A percentile compares a stretch with the other conserved stretches of the same genome.
These are phyloP conservation scores for Grigorovia transvaalensis DNA, from an alignment of 805 yeast species.

Conservation along the genomic window DNA sequence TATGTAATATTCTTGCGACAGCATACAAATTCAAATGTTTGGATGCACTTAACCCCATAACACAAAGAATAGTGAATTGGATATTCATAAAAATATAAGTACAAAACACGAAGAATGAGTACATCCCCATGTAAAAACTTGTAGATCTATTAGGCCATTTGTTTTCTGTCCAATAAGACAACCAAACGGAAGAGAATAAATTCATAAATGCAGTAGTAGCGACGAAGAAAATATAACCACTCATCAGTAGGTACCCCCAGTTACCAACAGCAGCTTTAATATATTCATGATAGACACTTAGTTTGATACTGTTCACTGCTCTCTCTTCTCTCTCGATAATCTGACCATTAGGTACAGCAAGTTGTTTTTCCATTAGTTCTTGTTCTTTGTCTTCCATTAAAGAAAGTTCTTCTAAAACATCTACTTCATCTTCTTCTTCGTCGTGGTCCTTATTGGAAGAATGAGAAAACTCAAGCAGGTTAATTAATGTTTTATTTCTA, in stretches of 20 bases:
- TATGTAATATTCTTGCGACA: conserved; percentile 48
- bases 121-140: conserved; percentile 67
- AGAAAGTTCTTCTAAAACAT: conserved; percentile 3
- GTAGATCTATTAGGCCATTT: conserved; percentile 38
- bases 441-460: conserved; percentile 25
- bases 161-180: conserved; percentile 68
- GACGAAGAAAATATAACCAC: conserved; percentile 17
- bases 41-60: conserved; percentile 42
- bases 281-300: conserved; percentile 41
- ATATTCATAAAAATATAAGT: conserved; percentile 34
- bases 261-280: conserved; percentile 46
- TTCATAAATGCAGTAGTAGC: conserved; percentile 22
- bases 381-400: conserved; percentile 9
- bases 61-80: conserved; percentile 24
- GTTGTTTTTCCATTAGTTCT: conserved; percentile 12
- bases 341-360: conserved; percentile 25
- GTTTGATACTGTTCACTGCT: conserved; percentile 45
- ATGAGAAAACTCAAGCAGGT: conserved; percentile 40
- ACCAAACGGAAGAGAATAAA: conserved; percentile 42
- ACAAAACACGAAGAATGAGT: conserved; percentile 49
- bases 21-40: conserved; percentile 51
- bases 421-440: conserved; percentile 7
- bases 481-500: conserved; percentile 38
- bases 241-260: conserved; percentile 17
- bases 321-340: conserved; percentile 42